Percentiles rank a stretch among this genome's conserved stretches.
Conservation (phyloP, 2,329 filamentous ascomycete genomes). For the Microcyclosporella mali region DNA sequence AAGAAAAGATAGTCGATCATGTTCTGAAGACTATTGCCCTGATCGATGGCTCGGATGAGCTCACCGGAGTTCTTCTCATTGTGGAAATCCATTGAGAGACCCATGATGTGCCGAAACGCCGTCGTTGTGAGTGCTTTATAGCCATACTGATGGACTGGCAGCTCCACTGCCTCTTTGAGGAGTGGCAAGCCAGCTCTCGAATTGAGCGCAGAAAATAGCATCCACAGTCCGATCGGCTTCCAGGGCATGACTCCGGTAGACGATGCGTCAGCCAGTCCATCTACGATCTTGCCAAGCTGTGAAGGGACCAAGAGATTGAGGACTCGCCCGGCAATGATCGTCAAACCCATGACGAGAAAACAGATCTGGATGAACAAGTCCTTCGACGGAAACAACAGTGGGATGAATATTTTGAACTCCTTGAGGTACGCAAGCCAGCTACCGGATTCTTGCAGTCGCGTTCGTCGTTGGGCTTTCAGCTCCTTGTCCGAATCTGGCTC, state of each 20-base stretch:
- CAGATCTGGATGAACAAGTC: constrained; percentile 61
- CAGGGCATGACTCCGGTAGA: constrained; percentile 45
- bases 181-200: constrained; percentile 48
- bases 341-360: constrained; percentile 59
- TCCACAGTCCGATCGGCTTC: constrained; percentile 49
- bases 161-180: constrained; percentile 47
- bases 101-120: constrained; percentile 62
- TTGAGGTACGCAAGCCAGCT: constrained; percentile 73
- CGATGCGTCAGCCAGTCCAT: constrained; percentile 54
- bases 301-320: constrained; percentile 74
- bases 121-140: constrained; percentile 54
- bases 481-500: constrained; percentile 52
- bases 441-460: constrained; percentile 66
- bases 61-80: constrained; percentile 59
- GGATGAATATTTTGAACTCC: constrained; percentile 67
- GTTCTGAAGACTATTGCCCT: constrained; percentile 54
- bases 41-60: constrained; percentile 58
- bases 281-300: constrained; percentile 72
- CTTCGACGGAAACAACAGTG: constrained; percentile 70
- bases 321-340: constrained; percentile 63
- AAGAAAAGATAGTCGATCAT: constrained; percentile 57
- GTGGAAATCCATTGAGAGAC: constrained; percentile 65
- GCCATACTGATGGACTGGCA: constrained; percentile 52
- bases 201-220: constrained; percentile 44
- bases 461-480: constrained; percentile 48